Conservation (phyloP, 2,329 filamentous ascomycete genomes). For the Talaromyces sp. region DNA sequence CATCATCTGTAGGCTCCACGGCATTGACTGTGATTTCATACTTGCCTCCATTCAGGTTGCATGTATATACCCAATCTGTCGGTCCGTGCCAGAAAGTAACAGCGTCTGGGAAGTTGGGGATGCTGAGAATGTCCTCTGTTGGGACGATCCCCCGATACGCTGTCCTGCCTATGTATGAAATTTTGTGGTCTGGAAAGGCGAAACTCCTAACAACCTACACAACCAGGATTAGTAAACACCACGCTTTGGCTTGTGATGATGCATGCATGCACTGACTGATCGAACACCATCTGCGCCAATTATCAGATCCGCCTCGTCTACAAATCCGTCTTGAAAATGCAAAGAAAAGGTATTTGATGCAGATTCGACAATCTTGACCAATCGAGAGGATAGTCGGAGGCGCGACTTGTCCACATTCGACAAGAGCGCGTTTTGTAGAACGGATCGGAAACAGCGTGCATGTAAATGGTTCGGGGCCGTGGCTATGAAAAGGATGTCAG, state of each 20-base stretch:
- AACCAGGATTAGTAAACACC: not conserved
- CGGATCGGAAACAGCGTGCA: not conserved
- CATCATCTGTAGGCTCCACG: constrained; percentile 1
- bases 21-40: constrained; percentile 12
- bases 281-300: constrained; percentile 6
- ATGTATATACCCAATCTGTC: constrained; percentile 2
- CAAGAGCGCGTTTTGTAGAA: constrained; percentile 2
- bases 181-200: constrained; percentile 4
- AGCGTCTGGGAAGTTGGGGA: constrained; percentile 2
- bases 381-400: not conserved
- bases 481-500: not conserved
- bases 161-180: constrained; percentile 2
- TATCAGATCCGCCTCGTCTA: constrained; percentile 1
- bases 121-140: not conserved
- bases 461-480: not conserved
- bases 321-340: not conserved
- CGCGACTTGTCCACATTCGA: not conserved
- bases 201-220: not conserved
- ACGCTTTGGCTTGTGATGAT: not conserved
- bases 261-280: not conserved
- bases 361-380: not conserved
- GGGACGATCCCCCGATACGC: not conserved
- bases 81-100: constrained; percentile 7
- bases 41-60: not conserved
- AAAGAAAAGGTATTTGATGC: not conserved